A percentile compares a stretch with the other conserved stretches of the same genome.
Conservation (phyloP, 352 stramenopile species). For the Elongisporangium prolatum region DNA sequence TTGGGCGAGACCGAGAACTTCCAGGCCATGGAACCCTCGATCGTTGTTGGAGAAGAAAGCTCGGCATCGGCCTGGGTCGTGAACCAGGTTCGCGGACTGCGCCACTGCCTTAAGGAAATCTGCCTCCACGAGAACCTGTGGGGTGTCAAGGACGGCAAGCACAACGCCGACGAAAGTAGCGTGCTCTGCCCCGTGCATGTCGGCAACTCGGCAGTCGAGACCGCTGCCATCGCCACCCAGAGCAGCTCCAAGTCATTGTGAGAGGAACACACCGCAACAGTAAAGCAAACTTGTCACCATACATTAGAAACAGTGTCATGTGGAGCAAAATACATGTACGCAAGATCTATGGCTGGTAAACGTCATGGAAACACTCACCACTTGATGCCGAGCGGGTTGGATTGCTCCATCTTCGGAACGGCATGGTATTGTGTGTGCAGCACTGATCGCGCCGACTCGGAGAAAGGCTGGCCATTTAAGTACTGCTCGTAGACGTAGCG, state of each 20-base stretch:
- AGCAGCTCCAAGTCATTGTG: slow-evolving; percentile 34
- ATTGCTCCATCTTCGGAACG: slow-evolving; percentile 81
- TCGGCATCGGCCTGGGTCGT: slow-evolving; percentile 61
- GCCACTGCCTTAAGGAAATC: slow-evolving; percentile 68
- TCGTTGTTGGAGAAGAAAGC: slow-evolving; percentile 36
- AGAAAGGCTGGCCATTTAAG: slow-evolving; percentile 70
- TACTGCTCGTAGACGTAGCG: slow-evolving; percentile 83
- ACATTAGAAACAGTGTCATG: slow-evolving; percentile 1
- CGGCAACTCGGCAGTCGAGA: slow-evolving; percentile 59
- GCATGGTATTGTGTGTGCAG: slow-evolving; percentile 83
- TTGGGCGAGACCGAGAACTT: slow-evolving; percentile 68
- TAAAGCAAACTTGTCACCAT: slow-evolving; percentile 9
- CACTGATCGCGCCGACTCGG: slow-evolving; percentile 42
- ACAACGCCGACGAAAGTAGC: slow-evolving; percentile 64
- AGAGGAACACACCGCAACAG: slow-evolving; percentile 10
- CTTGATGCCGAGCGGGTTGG: slow-evolving; percentile 85
- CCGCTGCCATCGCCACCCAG: slow-evolving; percentile 50
- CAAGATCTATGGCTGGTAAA: neutral
- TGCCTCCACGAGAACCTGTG: slow-evolving; percentile 84
- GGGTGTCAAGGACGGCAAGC: slow-evolving; percentile 71
- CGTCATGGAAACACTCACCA: slow-evolving; percentile 41
- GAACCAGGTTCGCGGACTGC: slow-evolving; percentile 52
- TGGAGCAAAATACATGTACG: neutral
- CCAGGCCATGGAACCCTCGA: slow-evolving; percentile 28
- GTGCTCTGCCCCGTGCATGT: slow-evolving; percentile 81